Evolutionary conservation across 805 yeast genomes (phyloP), one percentile per base, ranked within the genome.

Genomic region (Myxozyma sirexii): DNA sequence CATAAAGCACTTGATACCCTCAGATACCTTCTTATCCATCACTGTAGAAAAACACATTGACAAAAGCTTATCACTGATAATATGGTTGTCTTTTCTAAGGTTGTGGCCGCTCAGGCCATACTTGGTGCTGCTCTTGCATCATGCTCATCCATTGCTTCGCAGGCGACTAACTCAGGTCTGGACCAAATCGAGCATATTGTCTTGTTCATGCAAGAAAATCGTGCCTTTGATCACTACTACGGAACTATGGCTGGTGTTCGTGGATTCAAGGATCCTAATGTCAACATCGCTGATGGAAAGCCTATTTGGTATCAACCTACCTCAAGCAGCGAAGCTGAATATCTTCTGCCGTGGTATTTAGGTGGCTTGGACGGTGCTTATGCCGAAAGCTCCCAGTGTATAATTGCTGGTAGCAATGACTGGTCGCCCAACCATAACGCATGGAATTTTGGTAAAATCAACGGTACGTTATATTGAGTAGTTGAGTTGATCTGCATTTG

Each of bases 171-270:
- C 41, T 45, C 44, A 38, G 53, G 27, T 21, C 38, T 56, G 4
- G 23, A 43, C 7, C 24, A 49, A 19, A 45, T 57, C 42, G 33
- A 57, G 60, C 63, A 63, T 52, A 54, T 64, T 49, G 66, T 67
- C 24, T 53, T 56, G 33, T 66, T 65, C 59, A 67, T 67, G 70
- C 70, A 67, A 49, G 70, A 67, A 49, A 66, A 66, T 59, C 60
- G 70, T 24, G 67, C 70, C 19, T 67, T 67, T 49, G 67, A 67
- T 50, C 68, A 64, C 41, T 67, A 67, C 58, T 65, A 54, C 48
- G 70, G 68, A 2, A 58, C 70, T 7, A 59, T 67, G 66, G 68
- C 69, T 44, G 70, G 70, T 23, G 68, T 67, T 13, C 65, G 70
- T 23, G 67, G 67, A 17, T 66, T 65, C 59, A 49, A 65, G 51